Percentiles rank a stretch among this genome's conserved stretches.
Conservation (phyloP, 176 grass and related monocot species). For the Otatea glauca region DNA sequence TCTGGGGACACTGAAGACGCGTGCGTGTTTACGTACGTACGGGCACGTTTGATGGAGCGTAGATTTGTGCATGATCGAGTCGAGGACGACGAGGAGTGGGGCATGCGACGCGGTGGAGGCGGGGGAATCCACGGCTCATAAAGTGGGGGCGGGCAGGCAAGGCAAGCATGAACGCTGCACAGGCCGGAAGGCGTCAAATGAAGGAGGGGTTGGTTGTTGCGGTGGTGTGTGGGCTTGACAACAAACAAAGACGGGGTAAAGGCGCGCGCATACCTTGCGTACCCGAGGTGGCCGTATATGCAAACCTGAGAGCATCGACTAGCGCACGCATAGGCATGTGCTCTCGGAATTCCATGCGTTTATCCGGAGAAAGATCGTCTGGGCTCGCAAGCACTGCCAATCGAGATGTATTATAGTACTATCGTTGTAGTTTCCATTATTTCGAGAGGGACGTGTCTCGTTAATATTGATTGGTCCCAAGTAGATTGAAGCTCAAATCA, state of each 20-base stretch:
- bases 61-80: neutral
- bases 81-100: no score
- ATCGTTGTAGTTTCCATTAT: neutral
- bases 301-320: neutral
- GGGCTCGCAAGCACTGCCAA: neutral
- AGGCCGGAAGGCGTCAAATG: no score
- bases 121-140: neutral
- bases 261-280: neutral
- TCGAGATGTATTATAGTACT: neutral
- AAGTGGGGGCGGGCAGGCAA: neutral
- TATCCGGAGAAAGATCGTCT: constrained; percentile 22
- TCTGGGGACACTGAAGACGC: constrained; percentile 14
- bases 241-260: neutral
- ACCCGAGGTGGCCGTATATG: neutral
- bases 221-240: neutral
- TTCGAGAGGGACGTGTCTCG: neutral
- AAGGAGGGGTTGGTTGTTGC: neutral
- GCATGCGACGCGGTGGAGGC: no score
- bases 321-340: neutral
- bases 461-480: neutral
- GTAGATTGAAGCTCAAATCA: neutral
- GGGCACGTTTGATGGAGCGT: constrained; percentile 20
- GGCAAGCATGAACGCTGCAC: no score
- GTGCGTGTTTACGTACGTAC: neutral
- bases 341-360: constrained; percentile 27